Conservation (phyloP, 768 basidiomycete genomes). For the Clitopilus hobsonii region DNA sequence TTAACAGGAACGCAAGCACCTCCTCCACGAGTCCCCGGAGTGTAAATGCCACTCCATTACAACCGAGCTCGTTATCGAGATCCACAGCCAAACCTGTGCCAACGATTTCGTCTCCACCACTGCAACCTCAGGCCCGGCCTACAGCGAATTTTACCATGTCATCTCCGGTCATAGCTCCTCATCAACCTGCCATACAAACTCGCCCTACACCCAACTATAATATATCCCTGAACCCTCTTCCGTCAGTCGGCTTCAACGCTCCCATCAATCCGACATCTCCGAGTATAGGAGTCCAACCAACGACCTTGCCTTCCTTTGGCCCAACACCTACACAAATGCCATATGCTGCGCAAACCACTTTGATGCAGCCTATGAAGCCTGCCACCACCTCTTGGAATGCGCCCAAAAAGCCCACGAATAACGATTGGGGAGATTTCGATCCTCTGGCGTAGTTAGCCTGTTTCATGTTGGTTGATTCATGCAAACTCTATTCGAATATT, state of each 20-base stretch:
- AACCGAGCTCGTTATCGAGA: conserved; percentile 6
- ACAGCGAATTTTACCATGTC: neutral
- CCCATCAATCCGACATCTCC: neutral
- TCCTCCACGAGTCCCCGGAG: neutral
- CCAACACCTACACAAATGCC: neutral
- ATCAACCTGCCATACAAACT: neutral
- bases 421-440: conserved; percentile 82
- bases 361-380: conserved; percentile 64
- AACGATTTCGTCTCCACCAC: neutral
- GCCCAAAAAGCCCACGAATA: conserved; percentile 49
- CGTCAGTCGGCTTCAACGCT: conserved; percentile 8
- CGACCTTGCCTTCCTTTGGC: neutral
- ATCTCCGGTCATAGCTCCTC: conserved; percentile 2
- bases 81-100: neutral
- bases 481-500: conserved; percentile 6
- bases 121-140: neutral
- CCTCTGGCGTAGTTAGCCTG: conserved; percentile 46
- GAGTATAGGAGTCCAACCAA: neutral
- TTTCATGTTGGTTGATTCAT: conserved; percentile 11
- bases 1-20: neutral
- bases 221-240: conserved; percentile 16
- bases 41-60: neutral
- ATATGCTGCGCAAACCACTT: neutral
- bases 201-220: conserved; percentile 23
- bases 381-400: conserved; percentile 40